Base-by-base conservation (phyloP, 2,329 filamentous ascomycete species). In the Microsporum audouinii region DNA sequence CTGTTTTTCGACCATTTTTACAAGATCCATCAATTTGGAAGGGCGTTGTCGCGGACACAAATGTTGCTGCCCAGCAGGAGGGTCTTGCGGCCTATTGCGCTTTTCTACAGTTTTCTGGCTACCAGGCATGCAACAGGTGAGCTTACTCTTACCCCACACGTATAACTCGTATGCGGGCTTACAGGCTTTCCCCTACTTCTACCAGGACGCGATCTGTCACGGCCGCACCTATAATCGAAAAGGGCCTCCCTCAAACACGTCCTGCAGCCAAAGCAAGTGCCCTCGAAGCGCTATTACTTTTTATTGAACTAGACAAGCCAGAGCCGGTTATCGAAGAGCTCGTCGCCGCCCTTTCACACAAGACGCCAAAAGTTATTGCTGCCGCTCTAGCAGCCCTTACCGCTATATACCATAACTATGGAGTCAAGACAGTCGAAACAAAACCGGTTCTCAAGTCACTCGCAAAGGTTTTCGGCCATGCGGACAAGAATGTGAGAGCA, bases 401-500 rank as follows among this genome's bases (percentile, higher is more conserved):
- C 0, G 82, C 86, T 56, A 90, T 97, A 62, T 94, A 89, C 71
- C 91, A 96, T 74, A 94, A 89, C 70, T 99, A 91, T 72, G 94
- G 95, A 61, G 95, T 91, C 78, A 96, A 96, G 75, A 85, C 90
- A 17, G 87, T 94, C 57, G 94, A 99, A 70, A 90, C 95, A 2
- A 96, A 99, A 72, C 87, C 89, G 1, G 85, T 95, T 23, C 82
- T 97, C 63, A 97, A 97, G 72, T 78, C 83, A 8, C 79, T 99
- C 1, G 91, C 94, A 2, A 95, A 96, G 71, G 87, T 87, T 1
- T 99, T 96, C 71, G 90, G 89, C 23, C 94, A 97, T 72, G 92
- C 94, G 36, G 94, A 99, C 80, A 99, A 99, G 76, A 97, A 97
- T 72, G 89, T 99, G 14, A 87, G 94, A 74, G 91, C 91, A 2